Percentiles rank a stretch among this genome's conserved stretches.
Evolutionary conservation across 345 rosid genomes (phyloP).

Genomic region (Eucalyptus camaldulensis): DNA sequence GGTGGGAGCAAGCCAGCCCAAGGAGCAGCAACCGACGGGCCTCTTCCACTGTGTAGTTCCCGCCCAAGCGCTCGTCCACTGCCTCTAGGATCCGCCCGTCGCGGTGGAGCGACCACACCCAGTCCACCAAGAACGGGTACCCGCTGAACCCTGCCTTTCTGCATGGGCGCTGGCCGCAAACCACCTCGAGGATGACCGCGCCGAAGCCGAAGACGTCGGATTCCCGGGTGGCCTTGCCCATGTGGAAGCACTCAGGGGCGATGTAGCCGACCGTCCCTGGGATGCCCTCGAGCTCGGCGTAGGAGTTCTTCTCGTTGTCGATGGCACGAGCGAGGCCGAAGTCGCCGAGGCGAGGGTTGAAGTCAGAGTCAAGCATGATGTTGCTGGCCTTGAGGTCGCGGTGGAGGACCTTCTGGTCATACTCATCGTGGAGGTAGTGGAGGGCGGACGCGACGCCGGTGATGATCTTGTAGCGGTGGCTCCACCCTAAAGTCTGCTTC

Average conservation of each 20-base stretch:
- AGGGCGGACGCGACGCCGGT: constrained; percentile 41
- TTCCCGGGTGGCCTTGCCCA: constrained; percentile 34
- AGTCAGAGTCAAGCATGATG: constrained; percentile 36
- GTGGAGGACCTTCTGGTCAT: constrained; percentile 48
- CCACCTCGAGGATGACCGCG: constrained; percentile 40
- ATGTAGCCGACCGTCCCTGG: constrained; percentile 47
- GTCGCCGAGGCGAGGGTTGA: constrained; percentile 51
- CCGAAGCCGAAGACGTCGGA: constrained; percentile 49
- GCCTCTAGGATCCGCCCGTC: constrained; percentile 34
- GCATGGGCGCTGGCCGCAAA: constrained; percentile 41
- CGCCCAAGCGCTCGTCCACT: constrained; percentile 20
- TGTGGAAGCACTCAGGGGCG: constrained; percentile 46
- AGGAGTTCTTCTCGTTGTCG: constrained; percentile 38
- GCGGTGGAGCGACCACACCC: constrained; percentile 45
- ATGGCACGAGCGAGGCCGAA: constrained; percentile 44
- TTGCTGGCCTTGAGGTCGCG: constrained; percentile 64
- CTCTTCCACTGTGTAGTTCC: constrained; percentile 18
- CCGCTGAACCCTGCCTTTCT: constrained; percentile 1
- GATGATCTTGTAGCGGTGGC: constrained; percentile 23
- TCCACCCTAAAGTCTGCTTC: constrained; percentile 14
- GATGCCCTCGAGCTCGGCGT: constrained; percentile 39
- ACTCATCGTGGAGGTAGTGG: constrained; percentile 52
- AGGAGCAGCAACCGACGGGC: constrained; percentile 26
- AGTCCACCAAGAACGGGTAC: constrained; percentile 20
- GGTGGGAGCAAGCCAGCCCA: constrained; percentile 38